Evolutionary conservation across 1,284 basidiomycete species (phyloP), one percentile per base, ranked within the genome.

Genomic region (Ceratobasidium sp.): DNA sequence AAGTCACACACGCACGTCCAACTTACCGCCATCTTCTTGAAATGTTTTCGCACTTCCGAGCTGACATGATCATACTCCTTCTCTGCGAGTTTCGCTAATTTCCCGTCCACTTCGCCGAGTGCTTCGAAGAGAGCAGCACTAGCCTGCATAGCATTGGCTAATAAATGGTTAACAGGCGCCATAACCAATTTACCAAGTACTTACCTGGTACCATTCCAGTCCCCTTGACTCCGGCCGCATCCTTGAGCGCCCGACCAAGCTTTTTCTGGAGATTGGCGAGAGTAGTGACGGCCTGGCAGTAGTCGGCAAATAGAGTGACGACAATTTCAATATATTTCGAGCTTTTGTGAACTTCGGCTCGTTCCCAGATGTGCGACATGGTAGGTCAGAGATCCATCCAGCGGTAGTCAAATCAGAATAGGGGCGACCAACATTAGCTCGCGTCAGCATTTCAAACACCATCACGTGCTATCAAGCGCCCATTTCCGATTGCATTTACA

Each of bases 41-140:
- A 87, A 88, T 90, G 92, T 73, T 90, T 92, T 81, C 87, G 88
- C 45, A 92, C 85, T 72, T 92, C 90, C 40, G 80, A 78, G 72
- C 85, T 87, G 54, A 90, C 78, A 25, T 71, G 75, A 72, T 87
- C 86, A 71, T 87, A 91, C 74, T 92, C 90, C 78, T 86, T 91
- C 74, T 90, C 88, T 4, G 84, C 84, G 69, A 88, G 76, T 79
- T 90, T 92, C 42, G 85, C 83, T 76, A 89, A 91, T 79, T 89
- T 92, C 71, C 79, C 72, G 73, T 91, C 87, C 57, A 91, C 83
- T 38, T 92, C 90, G 0, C 84, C 82, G 47, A 90, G 78, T 15
- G 83, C 79, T 60, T 92, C 90, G 75, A 91, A 88, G 56, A 92
- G 82, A 56, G 74, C 80, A 20, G 89, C 87, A 74, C 83, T 86